These are phyloP conservation scores for Harrya chromipes DNA, from an alignment of 768 basidiomycete species.

Conservation along the genomic window DNA sequence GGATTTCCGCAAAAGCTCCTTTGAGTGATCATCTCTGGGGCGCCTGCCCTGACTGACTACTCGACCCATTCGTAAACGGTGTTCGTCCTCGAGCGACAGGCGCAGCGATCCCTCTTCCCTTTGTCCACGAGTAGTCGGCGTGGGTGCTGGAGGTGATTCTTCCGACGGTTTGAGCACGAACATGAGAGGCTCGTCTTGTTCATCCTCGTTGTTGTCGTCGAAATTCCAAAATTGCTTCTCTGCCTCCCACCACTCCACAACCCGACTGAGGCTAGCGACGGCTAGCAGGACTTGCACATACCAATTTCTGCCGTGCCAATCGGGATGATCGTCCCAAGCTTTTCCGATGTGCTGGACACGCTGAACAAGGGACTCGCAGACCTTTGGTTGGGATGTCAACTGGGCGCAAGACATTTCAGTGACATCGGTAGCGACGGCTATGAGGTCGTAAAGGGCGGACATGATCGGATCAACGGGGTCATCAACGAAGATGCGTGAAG, in stretches of 20 bases:
- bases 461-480: constrained; percentile 89
- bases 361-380: constrained; percentile 84
- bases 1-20: constrained; percentile 41
- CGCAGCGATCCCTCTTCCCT: constrained; percentile 38
- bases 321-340: constrained; percentile 96
- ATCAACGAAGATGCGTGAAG: constrained; percentile 80
- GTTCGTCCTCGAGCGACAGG: constrained; percentile 31
- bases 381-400: constrained; percentile 80
- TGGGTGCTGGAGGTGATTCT: constrained; percentile 44
- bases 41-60: constrained; percentile 51
- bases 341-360: constrained; percentile 89
- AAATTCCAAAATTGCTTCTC: constrained; percentile 99
- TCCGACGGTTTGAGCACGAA: constrained; percentile 92
- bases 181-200: constrained; percentile 85
- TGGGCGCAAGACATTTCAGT: constrained; percentile 85
- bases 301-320: constrained; percentile 98
- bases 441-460: constrained; percentile 86
- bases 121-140: constrained; percentile 37
- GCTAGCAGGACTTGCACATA: constrained; percentile 96
- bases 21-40: constrained; percentile 57
- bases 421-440: constrained; percentile 90
- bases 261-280: constrained; percentile 91
- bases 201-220: constrained; percentile 86
- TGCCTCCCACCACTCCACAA: constrained; percentile 99
- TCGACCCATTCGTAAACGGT: constrained; percentile 45